These are phyloP conservation scores for Cercospora canescens DNA, from an alignment of 2,329 filamentous ascomycete genomes.

Conservation along the genomic window DNA sequence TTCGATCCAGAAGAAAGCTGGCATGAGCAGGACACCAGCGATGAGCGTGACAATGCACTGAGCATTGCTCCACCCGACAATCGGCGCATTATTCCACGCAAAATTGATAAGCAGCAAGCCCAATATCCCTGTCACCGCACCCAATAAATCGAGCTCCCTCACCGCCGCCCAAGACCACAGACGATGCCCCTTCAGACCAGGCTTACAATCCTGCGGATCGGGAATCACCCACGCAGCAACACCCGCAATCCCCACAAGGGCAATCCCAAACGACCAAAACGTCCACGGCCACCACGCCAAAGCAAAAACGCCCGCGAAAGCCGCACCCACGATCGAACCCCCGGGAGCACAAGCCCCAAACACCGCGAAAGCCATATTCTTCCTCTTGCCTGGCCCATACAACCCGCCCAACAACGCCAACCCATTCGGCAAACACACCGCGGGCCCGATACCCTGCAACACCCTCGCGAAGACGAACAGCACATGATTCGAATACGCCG, in stretches of 20 bases:
- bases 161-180: constrained; percentile 16
- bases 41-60: constrained; percentile 31
- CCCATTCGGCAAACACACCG: constrained; percentile 39
- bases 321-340: constrained; percentile 37
- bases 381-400: constrained; percentile 36
- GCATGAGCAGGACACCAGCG: constrained; percentile 29
- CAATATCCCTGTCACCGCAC: constrained; percentile 29
- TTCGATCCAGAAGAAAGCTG: constrained; percentile 32
- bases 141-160: constrained; percentile 29
- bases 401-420: constrained; percentile 38
- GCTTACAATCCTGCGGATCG: constrained; percentile 24
- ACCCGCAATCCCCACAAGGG: constrained; percentile 20
- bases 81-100: constrained; percentile 34
- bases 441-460: constrained; percentile 42
- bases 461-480: constrained; percentile 40
- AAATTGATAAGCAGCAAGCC: constrained; percentile 35
- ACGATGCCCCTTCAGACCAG: constrained; percentile 15
- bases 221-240: constrained; percentile 30
- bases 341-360: constrained; percentile 39
- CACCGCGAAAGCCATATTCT: constrained; percentile 40
- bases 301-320: constrained; percentile 36
- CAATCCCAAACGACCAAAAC: constrained; percentile 27
- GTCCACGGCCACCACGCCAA: constrained; percentile 35
- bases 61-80: constrained; percentile 31
- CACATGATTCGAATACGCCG: constrained; percentile 34